Evolutionary conservation across 768 basidiomycete genomes (phyloP).

Genomic region (Leucocoprinus leucothites): DNA sequence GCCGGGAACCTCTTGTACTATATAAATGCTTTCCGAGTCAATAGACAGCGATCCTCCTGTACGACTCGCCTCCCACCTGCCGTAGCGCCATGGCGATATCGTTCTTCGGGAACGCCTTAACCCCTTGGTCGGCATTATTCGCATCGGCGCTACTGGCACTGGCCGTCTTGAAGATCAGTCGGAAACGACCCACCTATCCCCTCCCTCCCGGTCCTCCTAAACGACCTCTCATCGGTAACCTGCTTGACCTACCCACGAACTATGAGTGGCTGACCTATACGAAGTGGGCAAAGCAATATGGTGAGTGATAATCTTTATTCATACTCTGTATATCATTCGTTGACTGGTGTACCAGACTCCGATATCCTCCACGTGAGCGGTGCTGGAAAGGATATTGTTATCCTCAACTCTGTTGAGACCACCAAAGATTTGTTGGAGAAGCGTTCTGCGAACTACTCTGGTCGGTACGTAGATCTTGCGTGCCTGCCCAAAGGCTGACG

Average conservation of each 20-base stretch:
- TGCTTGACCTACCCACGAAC: constrained; percentile 20
- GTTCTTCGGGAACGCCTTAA: not conserved
- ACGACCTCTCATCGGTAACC: constrained; percentile 22
- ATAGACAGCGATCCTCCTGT: not conserved
- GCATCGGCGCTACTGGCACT: not conserved
- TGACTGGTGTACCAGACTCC: not conserved
- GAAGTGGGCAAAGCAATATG: constrained; percentile 21
- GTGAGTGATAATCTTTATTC: constrained; percentile 5
- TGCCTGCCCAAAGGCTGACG: not conserved
- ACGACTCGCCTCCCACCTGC: not conserved
- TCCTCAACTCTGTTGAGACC: constrained; percentile 15
- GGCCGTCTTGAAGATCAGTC: not conserved
- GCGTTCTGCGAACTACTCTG: constrained; percentile 14
- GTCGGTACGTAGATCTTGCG: constrained; percentile 3
- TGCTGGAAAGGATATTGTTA: constrained; percentile 9
- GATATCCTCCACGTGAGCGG: constrained; percentile 11
- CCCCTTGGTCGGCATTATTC: not conserved
- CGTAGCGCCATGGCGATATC: not conserved
- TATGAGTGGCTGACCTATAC: constrained; percentile 23
- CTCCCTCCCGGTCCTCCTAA: not conserved
- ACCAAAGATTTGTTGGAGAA: constrained; percentile 13
- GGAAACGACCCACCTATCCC: not conserved
- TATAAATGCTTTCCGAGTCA: not conserved
- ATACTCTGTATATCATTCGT: too few relatives aligned
- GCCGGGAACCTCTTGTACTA: not conserved